These are phyloP conservation scores for Ophiocordyceps camponoti-rufipedis DNA, from an alignment of 2,329 filamentous ascomycete genomes.

Conservation along the genomic window DNA sequence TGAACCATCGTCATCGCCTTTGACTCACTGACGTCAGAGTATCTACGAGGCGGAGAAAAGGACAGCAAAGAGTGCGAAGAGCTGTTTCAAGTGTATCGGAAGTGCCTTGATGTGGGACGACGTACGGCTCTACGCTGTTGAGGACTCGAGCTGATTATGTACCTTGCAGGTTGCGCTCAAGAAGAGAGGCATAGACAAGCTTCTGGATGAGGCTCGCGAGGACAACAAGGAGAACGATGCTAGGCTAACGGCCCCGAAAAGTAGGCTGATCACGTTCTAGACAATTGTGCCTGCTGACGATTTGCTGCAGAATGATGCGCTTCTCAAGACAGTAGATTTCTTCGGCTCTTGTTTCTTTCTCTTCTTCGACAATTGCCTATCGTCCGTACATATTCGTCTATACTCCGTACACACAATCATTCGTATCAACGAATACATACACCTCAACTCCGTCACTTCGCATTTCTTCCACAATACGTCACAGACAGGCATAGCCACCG, in stretches of 20 bases:
- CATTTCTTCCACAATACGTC: not conserved
- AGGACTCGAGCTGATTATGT: not conserved
- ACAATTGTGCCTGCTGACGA: not conserved
- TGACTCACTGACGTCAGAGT: slow-evolving; percentile 38
- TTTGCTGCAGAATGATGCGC: not conserved
- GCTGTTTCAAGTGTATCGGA: slow-evolving; percentile 77
- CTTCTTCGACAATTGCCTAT: not conserved
- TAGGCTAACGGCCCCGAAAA: slow-evolving; percentile 22
- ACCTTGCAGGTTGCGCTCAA: slow-evolving; percentile 57
- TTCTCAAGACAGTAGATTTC: not conserved
- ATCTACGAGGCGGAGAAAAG: slow-evolving; percentile 67
- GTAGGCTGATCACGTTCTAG: slow-evolving; percentile 9
- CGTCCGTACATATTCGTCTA: not conserved
- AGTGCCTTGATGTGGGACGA: slow-evolving; percentile 53
- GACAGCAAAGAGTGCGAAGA: slow-evolving; percentile 69
- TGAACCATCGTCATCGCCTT: not conserved
- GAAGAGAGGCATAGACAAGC: slow-evolving; percentile 76
- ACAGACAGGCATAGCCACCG: not conserved
- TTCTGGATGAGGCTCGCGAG: slow-evolving; percentile 79
- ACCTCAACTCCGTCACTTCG: no score
- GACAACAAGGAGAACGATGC: slow-evolving; percentile 78
- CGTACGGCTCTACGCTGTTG: not conserved
- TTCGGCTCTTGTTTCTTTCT: not conserved
- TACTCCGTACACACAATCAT: not conserved
- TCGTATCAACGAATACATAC: no score